phyloP scores from a whole-genome alignment of 768 basidiomycete genomes.

The Kwoniella dendrophila region DNA sequence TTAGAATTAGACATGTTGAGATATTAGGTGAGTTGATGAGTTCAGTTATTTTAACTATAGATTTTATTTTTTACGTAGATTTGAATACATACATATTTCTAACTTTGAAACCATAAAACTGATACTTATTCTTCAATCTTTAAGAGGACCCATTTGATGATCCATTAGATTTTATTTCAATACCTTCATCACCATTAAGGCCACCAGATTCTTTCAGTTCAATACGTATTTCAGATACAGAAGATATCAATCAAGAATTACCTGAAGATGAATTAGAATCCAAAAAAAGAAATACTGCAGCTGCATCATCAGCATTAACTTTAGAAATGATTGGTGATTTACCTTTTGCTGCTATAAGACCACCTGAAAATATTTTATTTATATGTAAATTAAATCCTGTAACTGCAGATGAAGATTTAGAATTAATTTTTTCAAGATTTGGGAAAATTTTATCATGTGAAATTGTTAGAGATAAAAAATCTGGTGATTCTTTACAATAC shows the following conservation, averaged over 20 bases:
- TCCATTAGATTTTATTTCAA: constrained; percentile 71
- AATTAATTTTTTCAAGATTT: constrained; percentile 94
- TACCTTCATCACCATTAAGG: constrained; percentile 73
- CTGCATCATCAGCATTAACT: constrained; percentile 88
- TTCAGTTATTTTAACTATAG: background rate
- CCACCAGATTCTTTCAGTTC: constrained; percentile 68
- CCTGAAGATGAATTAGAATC: constrained; percentile 85
- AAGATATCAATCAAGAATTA: constrained; percentile 78
- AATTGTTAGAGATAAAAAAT: constrained; percentile 92
- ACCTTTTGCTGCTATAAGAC: constrained; percentile 95
- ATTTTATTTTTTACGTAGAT: background rate
- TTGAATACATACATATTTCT: no score
- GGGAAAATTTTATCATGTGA: constrained; percentile 96
- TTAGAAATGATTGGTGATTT: constrained; percentile 99
- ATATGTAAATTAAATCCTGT: constrained; percentile 98
- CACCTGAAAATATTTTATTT: constrained; percentile 97
- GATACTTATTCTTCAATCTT: background rate
- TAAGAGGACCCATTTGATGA: constrained; percentile 94
- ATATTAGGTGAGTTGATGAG: constrained; percentile 69
- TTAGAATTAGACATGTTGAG: constrained; percentile 92
- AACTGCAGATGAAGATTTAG: constrained; percentile 91
- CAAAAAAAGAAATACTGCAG: constrained; percentile 79
- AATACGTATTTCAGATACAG: constrained; percentile 90
- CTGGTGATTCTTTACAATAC: constrained; percentile 94
- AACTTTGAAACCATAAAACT: background rate